These are phyloP conservation scores for Gillenia trifoliata DNA, from an alignment of 306 rosid species.

Conservation along the genomic window DNA sequence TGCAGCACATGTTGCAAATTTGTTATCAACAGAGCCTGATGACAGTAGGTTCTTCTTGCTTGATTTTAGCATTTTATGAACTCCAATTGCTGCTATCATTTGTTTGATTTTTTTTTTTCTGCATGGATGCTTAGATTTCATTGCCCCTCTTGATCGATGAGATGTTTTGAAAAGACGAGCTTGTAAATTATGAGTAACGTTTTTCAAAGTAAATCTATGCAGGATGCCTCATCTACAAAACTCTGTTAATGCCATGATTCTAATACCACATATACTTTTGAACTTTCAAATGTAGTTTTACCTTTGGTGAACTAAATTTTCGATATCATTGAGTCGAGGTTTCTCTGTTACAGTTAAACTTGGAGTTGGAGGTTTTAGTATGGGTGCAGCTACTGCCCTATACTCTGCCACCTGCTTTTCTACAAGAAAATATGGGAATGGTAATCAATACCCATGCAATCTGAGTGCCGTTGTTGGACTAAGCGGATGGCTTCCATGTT, in stretches of 20 bases:
- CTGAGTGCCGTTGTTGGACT: conserved; percentile 82
- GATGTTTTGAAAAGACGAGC: not conserved
- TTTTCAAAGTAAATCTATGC: not conserved
- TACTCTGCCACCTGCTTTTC: conserved; percentile 76
- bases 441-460: conserved; percentile 64
- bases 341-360: conserved; percentile 64
- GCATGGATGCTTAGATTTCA: not conserved
- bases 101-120: not conserved
- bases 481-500: conserved; percentile 99
- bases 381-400: conserved; percentile 97
- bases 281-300: not conserved
- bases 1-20: conserved; percentile 86
- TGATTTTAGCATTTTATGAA: not conserved
- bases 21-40: conserved; percentile 86
- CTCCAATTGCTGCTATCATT: not conserved
- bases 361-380: conserved; percentile 96
- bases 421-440: conserved; percentile 63
- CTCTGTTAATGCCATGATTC: not conserved
- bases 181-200: not conserved
- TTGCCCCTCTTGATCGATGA: not conserved
- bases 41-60: conserved; percentile 65
- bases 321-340: conserved; percentile 8
- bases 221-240: not conserved
- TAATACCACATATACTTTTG: not conserved
- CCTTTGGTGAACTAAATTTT: not conserved